Percentiles rank a stretch among this genome's conserved stretches.
Conservation (phyloP, 2,329 filamentous ascomycete species). For the Ceratocystis variospora region DNA sequence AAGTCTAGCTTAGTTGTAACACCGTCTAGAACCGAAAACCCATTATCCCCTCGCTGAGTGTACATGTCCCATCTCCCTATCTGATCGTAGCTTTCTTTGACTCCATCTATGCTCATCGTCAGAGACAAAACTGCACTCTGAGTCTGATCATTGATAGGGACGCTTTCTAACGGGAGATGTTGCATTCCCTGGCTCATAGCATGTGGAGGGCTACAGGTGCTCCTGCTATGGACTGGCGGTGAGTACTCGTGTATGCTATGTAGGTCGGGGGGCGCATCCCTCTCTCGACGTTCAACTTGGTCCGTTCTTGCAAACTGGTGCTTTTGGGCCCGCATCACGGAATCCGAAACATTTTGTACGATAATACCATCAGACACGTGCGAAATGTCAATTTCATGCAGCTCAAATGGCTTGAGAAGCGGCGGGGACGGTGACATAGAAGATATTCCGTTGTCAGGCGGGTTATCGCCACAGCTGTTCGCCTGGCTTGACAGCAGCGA, state of each 20-base stretch:
- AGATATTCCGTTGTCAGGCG: not conserved
- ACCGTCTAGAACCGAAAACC: not conserved
- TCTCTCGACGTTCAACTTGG: not conserved
- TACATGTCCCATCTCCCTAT: not conserved
- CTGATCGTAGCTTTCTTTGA: not conserved
- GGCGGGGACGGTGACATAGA: not conserved
- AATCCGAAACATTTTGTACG: not conserved
- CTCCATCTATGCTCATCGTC: not conserved
- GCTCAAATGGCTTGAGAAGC: not conserved
- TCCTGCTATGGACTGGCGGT: not conserved
- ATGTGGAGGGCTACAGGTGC: not conserved
- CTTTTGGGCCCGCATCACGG: not conserved
- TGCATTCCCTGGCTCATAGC: not conserved
- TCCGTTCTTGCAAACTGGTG: not conserved
- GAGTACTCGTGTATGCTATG: not conserved
- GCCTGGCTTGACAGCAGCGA: not conserved
- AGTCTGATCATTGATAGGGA: constrained; percentile 21
- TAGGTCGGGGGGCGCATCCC: not conserved
- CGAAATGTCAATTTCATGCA: not conserved
- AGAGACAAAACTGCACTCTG: constrained; percentile 12
- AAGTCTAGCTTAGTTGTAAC: not conserved
- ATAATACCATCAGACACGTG: not conserved
- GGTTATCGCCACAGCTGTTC: not conserved
- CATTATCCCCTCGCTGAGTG: not conserved
- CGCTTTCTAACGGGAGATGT: constrained; percentile 23